These are phyloP conservation scores for Globisporangium polare DNA, from an alignment of 352 stramenopile species.

Conservation along the genomic window DNA sequence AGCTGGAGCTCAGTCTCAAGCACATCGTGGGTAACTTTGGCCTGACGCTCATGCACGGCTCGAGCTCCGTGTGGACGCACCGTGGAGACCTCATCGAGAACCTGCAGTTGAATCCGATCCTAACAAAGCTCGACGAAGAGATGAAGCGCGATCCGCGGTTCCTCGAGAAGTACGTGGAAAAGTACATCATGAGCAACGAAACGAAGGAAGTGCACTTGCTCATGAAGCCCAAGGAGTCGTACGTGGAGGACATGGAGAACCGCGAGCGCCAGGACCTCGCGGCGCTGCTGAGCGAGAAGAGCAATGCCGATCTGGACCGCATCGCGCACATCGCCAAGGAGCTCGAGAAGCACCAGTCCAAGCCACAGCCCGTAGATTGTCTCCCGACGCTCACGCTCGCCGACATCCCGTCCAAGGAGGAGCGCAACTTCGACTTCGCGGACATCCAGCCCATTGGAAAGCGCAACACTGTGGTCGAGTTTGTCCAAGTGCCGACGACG, in stretches of 20 bases:
- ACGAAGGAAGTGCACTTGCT: slow-evolving; percentile 64
- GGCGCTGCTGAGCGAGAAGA: slow-evolving; percentile 32
- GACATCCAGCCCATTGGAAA: slow-evolving; percentile 30
- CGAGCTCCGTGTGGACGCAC: slow-evolving; percentile 71
- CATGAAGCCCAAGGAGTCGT: slow-evolving; percentile 66
- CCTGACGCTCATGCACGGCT: slow-evolving; percentile 67
- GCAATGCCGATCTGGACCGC: slow-evolving; percentile 50
- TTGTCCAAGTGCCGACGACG: slow-evolving; percentile 68
- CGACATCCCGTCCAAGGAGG: slow-evolving; percentile 54
- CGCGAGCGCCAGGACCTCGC: slow-evolving; percentile 47
- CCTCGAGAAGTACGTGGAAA: slow-evolving; percentile 51
- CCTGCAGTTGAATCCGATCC: slow-evolving; percentile 64
- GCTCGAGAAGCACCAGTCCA: slow-evolving; percentile 62
- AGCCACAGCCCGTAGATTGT: slow-evolving; percentile 63
- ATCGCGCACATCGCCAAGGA: slow-evolving; percentile 41
- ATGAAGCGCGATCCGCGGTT: slow-evolving; percentile 65
- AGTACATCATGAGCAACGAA: slow-evolving; percentile 45
- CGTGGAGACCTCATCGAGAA: slow-evolving; percentile 59
- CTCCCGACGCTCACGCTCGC: slow-evolving; percentile 66
- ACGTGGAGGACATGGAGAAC: slow-evolving; percentile 54
- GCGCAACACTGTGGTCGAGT: slow-evolving; percentile 26
- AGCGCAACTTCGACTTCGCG: slow-evolving; percentile 48
- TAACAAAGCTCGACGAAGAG: slow-evolving; percentile 51
- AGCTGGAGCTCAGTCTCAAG: slow-evolving; percentile 82
- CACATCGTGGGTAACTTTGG: slow-evolving; percentile 83